These are phyloP conservation scores for Claviceps sp. DNA, from an alignment of 2,329 filamentous ascomycete species.

Conservation along the genomic window DNA sequence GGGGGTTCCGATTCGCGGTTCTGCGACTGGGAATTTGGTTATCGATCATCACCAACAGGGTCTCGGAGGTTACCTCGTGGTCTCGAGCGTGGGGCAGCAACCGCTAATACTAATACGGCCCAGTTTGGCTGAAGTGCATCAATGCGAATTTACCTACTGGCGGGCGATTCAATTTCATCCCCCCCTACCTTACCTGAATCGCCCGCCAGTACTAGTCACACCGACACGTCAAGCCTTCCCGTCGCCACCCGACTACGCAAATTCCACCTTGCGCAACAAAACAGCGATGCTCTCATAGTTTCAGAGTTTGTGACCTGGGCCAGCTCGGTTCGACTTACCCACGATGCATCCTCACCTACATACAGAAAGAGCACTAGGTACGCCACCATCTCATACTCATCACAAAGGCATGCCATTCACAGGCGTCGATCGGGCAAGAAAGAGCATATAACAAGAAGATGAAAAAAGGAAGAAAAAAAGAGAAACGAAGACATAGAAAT, in stretches of 20 bases:
- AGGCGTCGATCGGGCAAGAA: not conserved
- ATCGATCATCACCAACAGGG: too few species aligned
- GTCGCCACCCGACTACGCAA: not conserved
- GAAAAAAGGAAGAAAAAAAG: not conserved
- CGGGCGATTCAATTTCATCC: too few species aligned
- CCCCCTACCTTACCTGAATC: too few species aligned
- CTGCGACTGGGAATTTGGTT: too few species aligned
- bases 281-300: not conserved
- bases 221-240: not conserved
- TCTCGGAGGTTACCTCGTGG: too few species aligned
- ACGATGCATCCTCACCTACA: conserved; percentile 96
- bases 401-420: too few species aligned
- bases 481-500: not conserved
- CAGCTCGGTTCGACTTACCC: not conserved
- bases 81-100: too few species aligned
- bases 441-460: not conserved
- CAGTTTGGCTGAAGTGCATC: too few species aligned
- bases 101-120: too few species aligned
- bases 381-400: not conserved
- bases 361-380: conserved; percentile 82
- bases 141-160: too few species aligned
- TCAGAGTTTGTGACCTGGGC: not conserved
- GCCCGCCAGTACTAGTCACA: too few species aligned
- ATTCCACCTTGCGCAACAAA: not conserved
- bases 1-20: too few species aligned